Evolutionary conservation across 2,329 filamentous ascomycete genomes (phyloP).

Genomic region (Verruconis gallopava): DNA sequence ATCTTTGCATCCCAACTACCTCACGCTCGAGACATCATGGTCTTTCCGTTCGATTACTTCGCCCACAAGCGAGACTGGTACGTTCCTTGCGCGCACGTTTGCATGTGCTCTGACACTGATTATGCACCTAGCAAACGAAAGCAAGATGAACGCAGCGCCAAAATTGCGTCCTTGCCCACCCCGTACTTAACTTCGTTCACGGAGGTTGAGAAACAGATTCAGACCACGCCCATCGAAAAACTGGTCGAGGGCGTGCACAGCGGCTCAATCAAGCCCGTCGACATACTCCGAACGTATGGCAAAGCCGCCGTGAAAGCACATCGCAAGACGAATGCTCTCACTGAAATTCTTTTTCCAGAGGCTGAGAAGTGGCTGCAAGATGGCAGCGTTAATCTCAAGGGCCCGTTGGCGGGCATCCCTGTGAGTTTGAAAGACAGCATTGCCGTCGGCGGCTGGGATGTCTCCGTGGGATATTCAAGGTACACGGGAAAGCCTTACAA

Average conservation of each 20-base stretch:
- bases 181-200: conserved; percentile 56
- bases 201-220: conserved; percentile 48
- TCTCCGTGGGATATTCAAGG: conserved; percentile 65
- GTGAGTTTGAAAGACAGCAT: conserved; percentile 70
- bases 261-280: conserved; percentile 49
- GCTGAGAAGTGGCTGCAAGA: conserved; percentile 58
- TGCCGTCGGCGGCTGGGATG: conserved; percentile 70
- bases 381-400: conserved; percentile 55
- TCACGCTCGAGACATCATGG: no score
- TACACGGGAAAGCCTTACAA: conserved; percentile 53
- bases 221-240: conserved; percentile 61
- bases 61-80: conserved; percentile 62
- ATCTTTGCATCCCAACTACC: no score
- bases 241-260: conserved; percentile 68
- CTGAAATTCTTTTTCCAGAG: conserved; percentile 68
- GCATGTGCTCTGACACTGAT: conserved; percentile 11
- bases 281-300: conserved; percentile 73
- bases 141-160: conserved; percentile 57
- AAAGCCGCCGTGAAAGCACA: conserved; percentile 79
- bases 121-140: conserved; percentile 52
- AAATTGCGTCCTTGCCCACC: conserved; percentile 53
- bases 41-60: conserved; percentile 47
- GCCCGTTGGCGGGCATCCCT: conserved; percentile 76
- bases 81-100: conserved; percentile 7
- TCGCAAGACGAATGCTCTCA: conserved; percentile 76